Conservation (phyloP, 2,329 filamentous ascomycete genomes). For the Penicillium thymicola region DNA sequence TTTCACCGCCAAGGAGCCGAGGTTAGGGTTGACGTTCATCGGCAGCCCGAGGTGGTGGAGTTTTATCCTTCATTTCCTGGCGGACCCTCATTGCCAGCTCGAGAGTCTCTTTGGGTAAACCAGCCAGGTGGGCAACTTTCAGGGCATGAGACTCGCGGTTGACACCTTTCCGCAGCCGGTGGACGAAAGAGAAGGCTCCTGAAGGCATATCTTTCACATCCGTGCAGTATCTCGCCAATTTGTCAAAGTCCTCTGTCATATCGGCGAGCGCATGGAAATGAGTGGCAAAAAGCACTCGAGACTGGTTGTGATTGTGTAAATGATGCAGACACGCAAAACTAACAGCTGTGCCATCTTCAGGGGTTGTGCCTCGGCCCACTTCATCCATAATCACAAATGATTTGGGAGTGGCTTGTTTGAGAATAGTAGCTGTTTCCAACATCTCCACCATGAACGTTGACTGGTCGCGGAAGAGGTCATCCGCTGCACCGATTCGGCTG, state of each 20-base stretch:
- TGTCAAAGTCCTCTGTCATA: constrained; percentile 59
- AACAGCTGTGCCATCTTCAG: constrained; percentile 85
- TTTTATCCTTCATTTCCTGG: constrained; percentile 22
- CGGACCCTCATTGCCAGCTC: constrained; percentile 62
- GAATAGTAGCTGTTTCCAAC: constrained; percentile 89
- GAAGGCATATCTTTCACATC: constrained; percentile 74
- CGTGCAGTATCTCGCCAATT: constrained; percentile 78
- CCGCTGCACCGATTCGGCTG: constrained; percentile 87
- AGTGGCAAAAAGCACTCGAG: constrained; percentile 84
- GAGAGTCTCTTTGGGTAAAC: constrained; percentile 71
- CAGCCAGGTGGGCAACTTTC: constrained; percentile 88
- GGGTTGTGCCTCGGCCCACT: constrained; percentile 89
- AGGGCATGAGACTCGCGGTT: constrained; percentile 87
- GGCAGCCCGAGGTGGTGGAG: not conserved
- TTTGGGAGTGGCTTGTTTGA: constrained; percentile 75
- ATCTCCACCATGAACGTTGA: constrained; percentile 99
- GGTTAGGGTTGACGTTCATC: not conserved
- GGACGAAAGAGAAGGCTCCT: constrained; percentile 76
- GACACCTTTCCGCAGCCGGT: constrained; percentile 74
- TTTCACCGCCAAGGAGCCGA: not conserved
- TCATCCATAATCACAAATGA: constrained; percentile 99
- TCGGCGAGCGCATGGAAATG: constrained; percentile 88
- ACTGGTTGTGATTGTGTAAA: constrained; percentile 71
- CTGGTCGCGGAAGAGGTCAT: constrained; percentile 91
- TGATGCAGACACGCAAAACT: constrained; percentile 86